Evolutionary conservation across 1,139 yeast species (phyloP).

Genomic region (Schwanniomyces etchellsii): DNA sequence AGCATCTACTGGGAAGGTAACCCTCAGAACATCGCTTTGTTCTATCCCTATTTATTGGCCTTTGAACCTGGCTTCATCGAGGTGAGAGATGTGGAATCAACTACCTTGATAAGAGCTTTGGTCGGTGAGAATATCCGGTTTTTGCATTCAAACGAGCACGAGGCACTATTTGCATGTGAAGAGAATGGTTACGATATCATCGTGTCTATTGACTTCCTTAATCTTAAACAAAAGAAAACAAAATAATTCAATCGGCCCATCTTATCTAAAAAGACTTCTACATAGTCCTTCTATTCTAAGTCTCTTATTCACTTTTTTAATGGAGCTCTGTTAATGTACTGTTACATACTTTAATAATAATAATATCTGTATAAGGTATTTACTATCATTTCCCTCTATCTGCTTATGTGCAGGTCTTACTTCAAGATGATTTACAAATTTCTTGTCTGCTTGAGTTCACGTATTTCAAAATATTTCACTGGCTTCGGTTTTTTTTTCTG

Average conservation of each 20-base stretch:
- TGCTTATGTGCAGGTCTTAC: too few relatives aligned
- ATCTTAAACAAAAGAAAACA: slow-evolving; percentile 24
- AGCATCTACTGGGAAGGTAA: slow-evolving; percentile 95
- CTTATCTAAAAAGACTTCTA: neutral
- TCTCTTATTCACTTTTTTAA: neutral
- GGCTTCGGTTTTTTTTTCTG: too few relatives aligned
- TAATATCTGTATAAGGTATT: too few relatives aligned
- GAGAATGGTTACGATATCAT: slow-evolving; percentile 89
- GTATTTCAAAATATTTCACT: too few relatives aligned
- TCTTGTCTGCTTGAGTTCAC: too few relatives aligned
- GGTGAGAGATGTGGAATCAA: slow-evolving; percentile 84
- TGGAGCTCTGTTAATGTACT: too few relatives aligned
- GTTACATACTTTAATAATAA: too few relatives aligned
- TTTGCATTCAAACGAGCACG: slow-evolving; percentile 86
- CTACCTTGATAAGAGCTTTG: slow-evolving; percentile 79
- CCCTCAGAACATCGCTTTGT: slow-evolving; percentile 87
- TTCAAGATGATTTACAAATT: too few relatives aligned
- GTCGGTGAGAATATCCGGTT: slow-evolving; percentile 91
- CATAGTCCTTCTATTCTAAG: neutral
- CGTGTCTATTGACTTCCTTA: slow-evolving; percentile 80
- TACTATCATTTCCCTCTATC: too few relatives aligned
- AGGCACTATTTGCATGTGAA: slow-evolving; percentile 89
- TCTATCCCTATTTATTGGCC: slow-evolving; percentile 89
- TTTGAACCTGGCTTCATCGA: slow-evolving; percentile 90
- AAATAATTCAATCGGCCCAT: too few relatives aligned